Base-by-base conservation (phyloP, 768 basidiomycete species). In the Atractiella rhizophila region DNA sequence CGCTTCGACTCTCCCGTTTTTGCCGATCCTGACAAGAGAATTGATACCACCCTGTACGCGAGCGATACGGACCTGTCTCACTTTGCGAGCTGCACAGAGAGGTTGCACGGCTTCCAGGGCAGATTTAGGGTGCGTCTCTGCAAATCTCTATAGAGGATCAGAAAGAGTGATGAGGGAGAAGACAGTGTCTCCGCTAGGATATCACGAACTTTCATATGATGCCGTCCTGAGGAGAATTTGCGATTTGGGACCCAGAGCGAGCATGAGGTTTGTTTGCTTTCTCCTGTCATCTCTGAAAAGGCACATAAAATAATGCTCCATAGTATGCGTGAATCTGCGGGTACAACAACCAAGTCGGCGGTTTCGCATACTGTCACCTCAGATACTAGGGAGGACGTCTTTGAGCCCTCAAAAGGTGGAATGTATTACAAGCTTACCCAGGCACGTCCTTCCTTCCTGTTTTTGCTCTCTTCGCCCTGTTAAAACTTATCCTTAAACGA, bases 311-410 rank as follows among this genome's bases (percentile, higher is more conserved):
- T 28, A 13, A 13, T 20, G 51, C 35, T 30, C 18, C 31, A 24
- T 48, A 86, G 82, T 44, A 76, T 88, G 40, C 73, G 91, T 25
- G 69, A 78, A 54, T 67, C 75, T 1, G 83, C 86, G 0, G 80
- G 82, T 0, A 68, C 71, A 19, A 69, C 73, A 0, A 56, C 71
- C 45, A 96, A 96, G 59, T 83, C 83, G 0, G 68, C 82, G 0
- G 32, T 96, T 2, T 74, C 73, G 11, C 79, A 96, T 52, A 70
- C 70, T 0, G 81, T 70, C 58, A 62, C 67, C 2, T 61, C 68
- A 13, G 81, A 94, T 57, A 77, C 73, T 3, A 68, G 83, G 7
- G 71, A 83, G 53, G 73, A 77, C 37, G 53, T 59, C 4, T 67
- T 76, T 42, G 60, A 66, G n/a, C n/a, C n/a, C 20, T 71, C 71